These are phyloP conservation scores for Penicillium oxalicum DNA, from an alignment of 2,329 filamentous ascomycete genomes.

Conservation along the genomic window DNA sequence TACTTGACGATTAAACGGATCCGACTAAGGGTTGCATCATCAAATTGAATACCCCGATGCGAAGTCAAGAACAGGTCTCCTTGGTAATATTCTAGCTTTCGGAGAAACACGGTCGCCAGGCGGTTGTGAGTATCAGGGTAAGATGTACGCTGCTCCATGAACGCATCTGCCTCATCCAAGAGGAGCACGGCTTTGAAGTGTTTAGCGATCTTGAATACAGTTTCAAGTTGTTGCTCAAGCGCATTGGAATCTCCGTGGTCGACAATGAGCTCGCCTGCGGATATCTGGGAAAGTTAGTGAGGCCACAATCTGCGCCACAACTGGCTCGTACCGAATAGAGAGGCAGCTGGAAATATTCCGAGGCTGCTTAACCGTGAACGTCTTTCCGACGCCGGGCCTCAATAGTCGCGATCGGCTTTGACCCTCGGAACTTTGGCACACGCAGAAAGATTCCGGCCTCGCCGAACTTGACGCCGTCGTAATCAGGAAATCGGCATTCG, in stretches of 20 bases:
- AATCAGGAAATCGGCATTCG: conserved; percentile 26
- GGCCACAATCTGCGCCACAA: too few species aligned
- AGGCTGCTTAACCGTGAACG: conserved; percentile 28
- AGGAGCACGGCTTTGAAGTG: conserved; percentile 10
- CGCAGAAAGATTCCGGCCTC: conserved; percentile 18
- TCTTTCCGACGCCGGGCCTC: conserved; percentile 25
- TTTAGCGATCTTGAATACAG: conserved; percentile 21
- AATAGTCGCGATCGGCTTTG: conserved; percentile 26
- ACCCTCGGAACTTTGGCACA: conserved; percentile 23
- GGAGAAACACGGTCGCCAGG: not conserved
- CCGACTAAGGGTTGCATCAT: not conserved
- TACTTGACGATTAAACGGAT: not conserved
- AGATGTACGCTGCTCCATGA: not conserved
- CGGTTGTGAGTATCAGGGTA: not conserved
- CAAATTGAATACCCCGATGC: not conserved
- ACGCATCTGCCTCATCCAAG: conserved; percentile 6
- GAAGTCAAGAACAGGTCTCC: conserved; percentile 5
- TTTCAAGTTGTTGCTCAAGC: conserved; percentile 17
- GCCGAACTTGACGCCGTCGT: conserved; percentile 23
- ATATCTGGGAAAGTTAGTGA: conserved; percentile 12
- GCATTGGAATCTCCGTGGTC: conserved; percentile 14
- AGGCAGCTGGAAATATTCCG: conserved; percentile 9
- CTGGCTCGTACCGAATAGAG: conserved; percentile 13
- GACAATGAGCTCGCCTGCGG: conserved; percentile 13
- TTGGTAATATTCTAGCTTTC: conserved; percentile 5